Evolutionary conservation across 2,329 filamentous ascomycete species (phyloP).

Genomic region (Lasiodiplodia theobromae): DNA sequence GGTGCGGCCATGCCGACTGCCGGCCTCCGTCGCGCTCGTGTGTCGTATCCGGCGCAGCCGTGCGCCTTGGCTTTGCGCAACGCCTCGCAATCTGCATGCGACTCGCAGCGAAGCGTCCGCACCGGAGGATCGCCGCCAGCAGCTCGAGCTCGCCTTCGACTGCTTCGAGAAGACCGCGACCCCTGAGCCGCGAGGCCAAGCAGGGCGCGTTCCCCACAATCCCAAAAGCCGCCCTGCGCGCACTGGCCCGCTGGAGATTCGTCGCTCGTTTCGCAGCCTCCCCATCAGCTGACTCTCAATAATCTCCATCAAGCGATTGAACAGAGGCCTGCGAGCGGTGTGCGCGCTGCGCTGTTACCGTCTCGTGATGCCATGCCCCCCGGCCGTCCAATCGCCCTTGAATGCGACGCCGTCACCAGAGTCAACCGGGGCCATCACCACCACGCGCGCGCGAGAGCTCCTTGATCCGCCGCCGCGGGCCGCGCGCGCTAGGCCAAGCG

Average conservation of each 20-base stretch:
- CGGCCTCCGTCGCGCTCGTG: slow-evolving; percentile 21
- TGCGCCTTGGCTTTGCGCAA: slow-evolving; percentile 20
- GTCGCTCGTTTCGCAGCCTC: too few relatives aligned
- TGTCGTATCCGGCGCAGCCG: slow-evolving; percentile 22
- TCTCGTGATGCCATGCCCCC: slow-evolving; percentile 17
- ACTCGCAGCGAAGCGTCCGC: slow-evolving; percentile 15
- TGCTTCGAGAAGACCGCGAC: slow-evolving; percentile 26
- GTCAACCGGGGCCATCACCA: slow-evolving; percentile 5
- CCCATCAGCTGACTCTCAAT: slow-evolving; percentile 26
- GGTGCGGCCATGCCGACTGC: slow-evolving; percentile 6
- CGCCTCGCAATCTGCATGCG: slow-evolving; percentile 23
- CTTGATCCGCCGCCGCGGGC: slow-evolving; percentile 19
- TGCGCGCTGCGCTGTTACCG: slow-evolving; percentile 27
- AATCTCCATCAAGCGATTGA: slow-evolving; percentile 18
- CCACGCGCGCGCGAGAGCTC: not conserved
- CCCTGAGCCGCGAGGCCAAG: slow-evolving; percentile 21
- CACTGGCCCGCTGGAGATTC: slow-evolving; percentile 10
- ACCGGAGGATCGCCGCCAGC: slow-evolving; percentile 19
- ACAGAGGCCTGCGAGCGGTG: slow-evolving; percentile 13
- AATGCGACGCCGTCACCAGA: slow-evolving; percentile 10
- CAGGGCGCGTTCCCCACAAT: slow-evolving; percentile 25
- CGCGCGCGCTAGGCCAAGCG: slow-evolving; percentile 6
- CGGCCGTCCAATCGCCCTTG: slow-evolving; percentile 1
- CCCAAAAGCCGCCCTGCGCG: slow-evolving; percentile 1
- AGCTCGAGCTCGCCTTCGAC: slow-evolving; percentile 9